Evolutionary conservation across 2,329 filamentous ascomycete species (phyloP).

Genomic region (Colletotrichum endophyticum): DNA sequence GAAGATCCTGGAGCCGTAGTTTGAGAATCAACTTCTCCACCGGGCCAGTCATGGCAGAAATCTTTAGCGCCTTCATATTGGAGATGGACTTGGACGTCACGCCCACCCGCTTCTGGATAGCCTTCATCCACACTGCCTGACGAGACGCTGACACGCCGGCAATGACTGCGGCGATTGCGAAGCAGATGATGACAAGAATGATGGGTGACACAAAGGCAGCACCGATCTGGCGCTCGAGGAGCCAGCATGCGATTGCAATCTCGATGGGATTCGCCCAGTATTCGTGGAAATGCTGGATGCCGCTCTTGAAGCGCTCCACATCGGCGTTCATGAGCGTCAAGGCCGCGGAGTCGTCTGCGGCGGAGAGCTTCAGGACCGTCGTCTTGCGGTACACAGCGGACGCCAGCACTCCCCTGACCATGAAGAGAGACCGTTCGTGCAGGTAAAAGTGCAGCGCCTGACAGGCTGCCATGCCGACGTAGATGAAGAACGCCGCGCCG

Average conservation of each 20-base stretch:
- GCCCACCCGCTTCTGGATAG: conserved; percentile 26
- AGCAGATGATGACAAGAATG: background rate
- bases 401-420: conserved; percentile 36
- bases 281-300: conserved; percentile 40
- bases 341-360: conserved; percentile 41
- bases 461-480: conserved; percentile 43
- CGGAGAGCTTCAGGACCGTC: conserved; percentile 31
- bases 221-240: conserved; percentile 44
- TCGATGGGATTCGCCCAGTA: conserved; percentile 46
- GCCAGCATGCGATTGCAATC: conserved; percentile 47
- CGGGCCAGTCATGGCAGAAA: conserved; percentile 37
- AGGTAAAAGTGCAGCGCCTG: conserved; percentile 44
- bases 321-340: conserved; percentile 55
- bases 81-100: conserved; percentile 31
- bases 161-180: background rate
- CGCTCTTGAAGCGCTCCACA: conserved; percentile 44
- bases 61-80: conserved; percentile 43
- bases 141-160: background rate
- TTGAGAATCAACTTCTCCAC: conserved; percentile 34
- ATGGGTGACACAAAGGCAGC: conserved; percentile 8
- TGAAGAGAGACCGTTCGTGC: conserved; percentile 34
- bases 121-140: conserved; percentile 27
- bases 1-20: conserved; percentile 37
- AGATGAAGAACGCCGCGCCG: conserved; percentile 43
- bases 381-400: conserved; percentile 38